Evolutionary conservation across 176 grass and related monocot genomes (phyloP).

Genomic region (Avena insularis): DNA sequence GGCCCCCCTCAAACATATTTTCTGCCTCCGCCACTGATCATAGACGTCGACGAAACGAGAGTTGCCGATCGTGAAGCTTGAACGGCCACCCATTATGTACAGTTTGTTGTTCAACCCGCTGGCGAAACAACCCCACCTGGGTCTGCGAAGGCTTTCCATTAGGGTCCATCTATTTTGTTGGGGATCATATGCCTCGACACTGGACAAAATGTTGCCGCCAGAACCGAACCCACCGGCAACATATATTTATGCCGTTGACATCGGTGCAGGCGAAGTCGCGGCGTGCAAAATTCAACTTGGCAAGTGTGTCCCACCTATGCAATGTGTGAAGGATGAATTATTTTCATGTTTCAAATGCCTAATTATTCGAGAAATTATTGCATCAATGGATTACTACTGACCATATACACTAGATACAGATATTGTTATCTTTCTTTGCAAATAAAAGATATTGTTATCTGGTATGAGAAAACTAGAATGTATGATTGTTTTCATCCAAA

Average conservation of each 20-base stretch:
- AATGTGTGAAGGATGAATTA: constrained; percentile 24
- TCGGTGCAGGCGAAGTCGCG: constrained; percentile 67
- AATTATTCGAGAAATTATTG: not conserved
- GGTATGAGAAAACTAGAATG: not conserved
- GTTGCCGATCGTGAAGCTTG: constrained; percentile 83
- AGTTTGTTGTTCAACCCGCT: constrained; percentile 43
- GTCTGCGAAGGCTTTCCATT: constrained; percentile 60
- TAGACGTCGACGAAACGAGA: constrained; percentile 64
- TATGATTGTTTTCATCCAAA: not conserved
- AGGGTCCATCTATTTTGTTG: constrained; percentile 55
- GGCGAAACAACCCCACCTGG: constrained; percentile 76
- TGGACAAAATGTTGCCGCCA: constrained; percentile 52
- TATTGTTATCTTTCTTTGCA: too few species aligned
- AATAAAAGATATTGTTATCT: not conserved
- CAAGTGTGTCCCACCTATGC: constrained; percentile 61
- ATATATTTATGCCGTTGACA: constrained; percentile 65
- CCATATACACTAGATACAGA: too few species aligned
- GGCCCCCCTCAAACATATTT: too few species aligned
- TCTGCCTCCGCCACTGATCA: too few species aligned
- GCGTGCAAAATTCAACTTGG: constrained; percentile 76
- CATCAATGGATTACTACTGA: not conserved
- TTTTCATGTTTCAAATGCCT: not conserved
- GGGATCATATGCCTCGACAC: constrained; percentile 68
- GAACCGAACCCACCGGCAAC: constrained; percentile 64
- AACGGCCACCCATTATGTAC: constrained; percentile 77